These are phyloP conservation scores for Begonia masoniana DNA, from an alignment of 306 rosid species.

Conservation along the genomic window DNA sequence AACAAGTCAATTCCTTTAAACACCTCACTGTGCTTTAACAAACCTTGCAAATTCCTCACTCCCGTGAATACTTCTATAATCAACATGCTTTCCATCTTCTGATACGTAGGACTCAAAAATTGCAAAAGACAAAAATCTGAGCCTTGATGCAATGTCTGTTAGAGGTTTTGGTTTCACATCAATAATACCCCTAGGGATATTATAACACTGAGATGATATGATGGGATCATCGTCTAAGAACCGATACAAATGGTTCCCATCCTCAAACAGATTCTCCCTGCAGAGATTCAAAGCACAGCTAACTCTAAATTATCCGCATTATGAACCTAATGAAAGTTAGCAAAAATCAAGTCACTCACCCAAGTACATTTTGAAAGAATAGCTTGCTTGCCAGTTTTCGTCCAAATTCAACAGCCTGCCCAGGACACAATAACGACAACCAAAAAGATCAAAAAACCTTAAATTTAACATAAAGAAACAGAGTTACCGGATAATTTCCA, in stretches of 20 bases:
- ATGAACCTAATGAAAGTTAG: not conserved
- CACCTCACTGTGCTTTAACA: constrained; percentile 5
- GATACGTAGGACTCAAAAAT: constrained; percentile 73
- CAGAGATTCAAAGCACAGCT: not conserved
- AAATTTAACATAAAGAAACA: no score
- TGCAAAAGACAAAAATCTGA: constrained; percentile 55
- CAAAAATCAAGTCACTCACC: constrained; percentile 37
- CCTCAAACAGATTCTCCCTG: constrained; percentile 72
- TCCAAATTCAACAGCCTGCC: constrained; percentile 76
- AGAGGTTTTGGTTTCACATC: constrained; percentile 68
- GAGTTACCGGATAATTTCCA: no score
- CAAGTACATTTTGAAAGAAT: constrained; percentile 68
- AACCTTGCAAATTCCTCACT: constrained; percentile 96
- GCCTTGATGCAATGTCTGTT: constrained; percentile 67
- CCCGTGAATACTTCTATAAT: constrained; percentile 62
- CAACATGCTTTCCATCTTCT: constrained; percentile 59
- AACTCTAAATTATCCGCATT: no score
- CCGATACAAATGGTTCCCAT: constrained; percentile 76
- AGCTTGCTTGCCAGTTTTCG: constrained; percentile 71
- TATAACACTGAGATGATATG: constrained; percentile 68
- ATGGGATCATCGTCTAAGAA: constrained; percentile 80
- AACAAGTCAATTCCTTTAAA: no score
- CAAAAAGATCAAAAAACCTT: not conserved
- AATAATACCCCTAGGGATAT: constrained; percentile 64
- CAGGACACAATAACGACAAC: constrained; percentile 18